Evolutionary conservation across 2,329 filamentous ascomycete species (phyloP), one percentile per base, ranked within the genome.

Genomic region (Sphaerulina musiva): DNA sequence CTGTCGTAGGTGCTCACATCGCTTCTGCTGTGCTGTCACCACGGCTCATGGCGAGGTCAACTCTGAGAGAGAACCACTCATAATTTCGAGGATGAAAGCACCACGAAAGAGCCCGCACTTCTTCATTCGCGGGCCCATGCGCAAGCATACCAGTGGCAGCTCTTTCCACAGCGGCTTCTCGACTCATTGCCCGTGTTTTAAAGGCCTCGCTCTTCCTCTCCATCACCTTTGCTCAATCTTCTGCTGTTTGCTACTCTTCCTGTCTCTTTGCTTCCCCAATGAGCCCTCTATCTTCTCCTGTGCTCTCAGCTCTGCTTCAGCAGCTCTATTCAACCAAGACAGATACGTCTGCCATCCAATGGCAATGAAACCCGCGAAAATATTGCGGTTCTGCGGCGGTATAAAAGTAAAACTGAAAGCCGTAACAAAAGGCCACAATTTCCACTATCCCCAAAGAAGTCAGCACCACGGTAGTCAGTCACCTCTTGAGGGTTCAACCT

Each of bases 301-400:
- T 48, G 46, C 50, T 46, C 41, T 48, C 52, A 43, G 79, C 62
- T 77, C 74, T 46, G 75, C 74, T 69, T 89, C 88, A 1, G 87
- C 88, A 58, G 76, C 75, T 64, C 85, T 79, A 65, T 95, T 95
- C 65, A 95, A 71, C 70, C 83, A 87, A 62, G 84, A 88, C 63
- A 96, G 67, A 76, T 95, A 96, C 0, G 89, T 90, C 78, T 95
- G 91, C 91, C 91, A 96, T 0, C 87, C 87, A 48, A 95, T 85
- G 1, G 89, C 88, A 60, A 95, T 80, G 6, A 86, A 59, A 44
- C 72, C 89, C 0, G 86, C 82, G 62, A 95, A 93, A 12, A 95
- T 79, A 63, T 83, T 87, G 48, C 91, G 78, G 70, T 89, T 92
- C 66, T 92, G 83, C 46, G 89, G 76, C 26, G 84, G 82, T 4